These are phyloP conservation scores for Gillenia trifoliata DNA, from an alignment of 306 rosid species.

Conservation along the genomic window DNA sequence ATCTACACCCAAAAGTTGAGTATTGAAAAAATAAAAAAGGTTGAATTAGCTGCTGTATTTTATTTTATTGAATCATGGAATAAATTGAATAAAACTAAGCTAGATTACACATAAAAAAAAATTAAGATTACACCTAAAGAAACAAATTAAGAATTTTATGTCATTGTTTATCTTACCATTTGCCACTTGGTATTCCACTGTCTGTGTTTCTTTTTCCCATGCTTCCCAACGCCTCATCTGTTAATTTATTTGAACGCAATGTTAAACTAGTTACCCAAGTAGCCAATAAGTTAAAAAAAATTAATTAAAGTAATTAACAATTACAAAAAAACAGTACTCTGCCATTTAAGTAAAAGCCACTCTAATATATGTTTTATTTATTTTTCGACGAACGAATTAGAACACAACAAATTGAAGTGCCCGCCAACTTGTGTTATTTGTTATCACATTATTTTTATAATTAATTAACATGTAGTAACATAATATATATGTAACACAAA, in stretches of 20 bases:
- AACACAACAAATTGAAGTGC: not conserved
- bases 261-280: not conserved
- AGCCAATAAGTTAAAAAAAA: not conserved
- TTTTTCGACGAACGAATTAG: not conserved
- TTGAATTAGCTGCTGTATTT: not conserved
- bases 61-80: not conserved
- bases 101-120: not conserved
- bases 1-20: slow-evolving; percentile 18
- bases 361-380: no score
- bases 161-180: slow-evolving; percentile 30
- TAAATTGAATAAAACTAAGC: no score
- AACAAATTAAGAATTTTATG: not conserved
- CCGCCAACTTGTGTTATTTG: not conserved
- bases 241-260: not conserved
- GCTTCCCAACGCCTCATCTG: slow-evolving; percentile 60
- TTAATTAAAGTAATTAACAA: no score
- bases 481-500: not conserved
- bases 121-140: not conserved
- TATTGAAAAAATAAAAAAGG: not conserved
- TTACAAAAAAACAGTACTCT: not conserved
- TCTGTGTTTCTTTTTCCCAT: slow-evolving; percentile 56
- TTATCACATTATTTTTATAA: not conserved
- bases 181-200: slow-evolving; percentile 52
- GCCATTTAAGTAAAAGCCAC: not conserved
- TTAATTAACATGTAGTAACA: not conserved